These are phyloP conservation scores for Tarenaya hassleriana DNA, from an alignment of 345 rosid species.

Conservation along the genomic window DNA sequence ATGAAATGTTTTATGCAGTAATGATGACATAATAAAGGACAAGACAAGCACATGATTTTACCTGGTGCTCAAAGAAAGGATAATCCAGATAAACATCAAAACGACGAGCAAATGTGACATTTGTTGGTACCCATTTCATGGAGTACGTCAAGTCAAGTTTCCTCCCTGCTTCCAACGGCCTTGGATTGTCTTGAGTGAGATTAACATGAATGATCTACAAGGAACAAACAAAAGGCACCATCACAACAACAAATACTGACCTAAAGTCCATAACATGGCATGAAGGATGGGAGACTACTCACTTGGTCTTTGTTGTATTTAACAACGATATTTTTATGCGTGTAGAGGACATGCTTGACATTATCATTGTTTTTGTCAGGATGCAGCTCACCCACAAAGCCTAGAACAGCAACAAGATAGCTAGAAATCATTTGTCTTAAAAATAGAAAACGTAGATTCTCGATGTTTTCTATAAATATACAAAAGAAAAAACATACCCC, in stretches of 20 bases:
- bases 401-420: slow-evolving; percentile 33
- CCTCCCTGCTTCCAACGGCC: slow-evolving; percentile 62
- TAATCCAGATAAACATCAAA: slow-evolving; percentile 93
- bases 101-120: slow-evolving; percentile 73
- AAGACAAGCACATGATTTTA: slow-evolving; percentile 22
- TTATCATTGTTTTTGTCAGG: slow-evolving; percentile 71
- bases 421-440: neutral
- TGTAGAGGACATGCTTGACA: slow-evolving; percentile 62
- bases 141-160: slow-evolving; percentile 67
- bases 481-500: slow-evolving; percentile 53
- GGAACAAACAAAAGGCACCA: neutral
- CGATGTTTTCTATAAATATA: slow-evolving; percentile 6
- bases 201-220: slow-evolving; percentile 83
- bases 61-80: slow-evolving; percentile 97
- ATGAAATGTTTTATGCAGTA: slow-evolving; percentile 4
- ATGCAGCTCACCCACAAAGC: slow-evolving; percentile 79
- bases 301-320: slow-evolving; percentile 87
- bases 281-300: slow-evolving; percentile 22
- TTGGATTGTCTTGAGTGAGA: slow-evolving; percentile 70
- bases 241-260: neutral
- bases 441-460: neutral
- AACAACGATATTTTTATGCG: slow-evolving; percentile 65
- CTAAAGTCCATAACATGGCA: neutral
- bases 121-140: slow-evolving; percentile 63
- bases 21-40: slow-evolving; percentile 1